Percentiles rank a stretch among this genome's conserved stretches.
Conservation (phyloP, 139 green algal genomes). For the Chlorella sorokiniana region DNA sequence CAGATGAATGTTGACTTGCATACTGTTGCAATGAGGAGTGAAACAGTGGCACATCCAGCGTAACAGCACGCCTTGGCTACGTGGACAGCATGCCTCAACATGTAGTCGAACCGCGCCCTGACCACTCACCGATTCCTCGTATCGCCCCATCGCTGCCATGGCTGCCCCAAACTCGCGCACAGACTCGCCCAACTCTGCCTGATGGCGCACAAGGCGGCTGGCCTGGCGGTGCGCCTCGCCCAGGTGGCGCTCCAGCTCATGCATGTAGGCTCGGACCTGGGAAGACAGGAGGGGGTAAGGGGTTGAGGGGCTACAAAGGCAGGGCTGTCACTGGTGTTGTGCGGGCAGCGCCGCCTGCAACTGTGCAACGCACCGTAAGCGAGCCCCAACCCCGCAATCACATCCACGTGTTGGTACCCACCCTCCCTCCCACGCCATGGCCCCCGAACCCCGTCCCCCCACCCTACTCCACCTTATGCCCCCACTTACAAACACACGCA, state of each 20-base stretch:
- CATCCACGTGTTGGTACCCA: too few relatives aligned
- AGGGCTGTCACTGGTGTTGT: too few relatives aligned
- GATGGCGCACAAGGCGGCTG: constrained; percentile 72
- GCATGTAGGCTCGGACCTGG: constrained; percentile 77
- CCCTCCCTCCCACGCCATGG: too few relatives aligned
- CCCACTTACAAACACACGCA: background rate
- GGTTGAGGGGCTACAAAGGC: background rate
- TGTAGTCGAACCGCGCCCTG: too few relatives aligned
- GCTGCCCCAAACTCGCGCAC: constrained; percentile 77
- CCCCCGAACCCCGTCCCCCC: background rate
- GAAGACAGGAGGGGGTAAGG: background rate
- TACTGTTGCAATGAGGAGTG: background rate
- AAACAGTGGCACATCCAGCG: too few relatives aligned
- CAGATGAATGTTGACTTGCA: too few relatives aligned
- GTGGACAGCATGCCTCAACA: too few relatives aligned
- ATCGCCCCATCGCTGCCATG: constrained; percentile 41
- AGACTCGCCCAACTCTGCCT: constrained; percentile 68
- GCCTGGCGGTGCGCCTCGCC: constrained; percentile 80
- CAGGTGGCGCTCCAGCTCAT: constrained; percentile 83
- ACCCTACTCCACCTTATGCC: background rate
- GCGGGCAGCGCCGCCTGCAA: too few relatives aligned
- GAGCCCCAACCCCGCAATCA: too few relatives aligned
- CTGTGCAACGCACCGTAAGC: too few relatives aligned
- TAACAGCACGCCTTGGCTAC: too few relatives aligned
- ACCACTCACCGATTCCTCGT: constrained; percentile 31